Evolutionary conservation across 108 stramenopile species (phyloP).

Genomic region (Cyclotella kingstonii): DNA sequence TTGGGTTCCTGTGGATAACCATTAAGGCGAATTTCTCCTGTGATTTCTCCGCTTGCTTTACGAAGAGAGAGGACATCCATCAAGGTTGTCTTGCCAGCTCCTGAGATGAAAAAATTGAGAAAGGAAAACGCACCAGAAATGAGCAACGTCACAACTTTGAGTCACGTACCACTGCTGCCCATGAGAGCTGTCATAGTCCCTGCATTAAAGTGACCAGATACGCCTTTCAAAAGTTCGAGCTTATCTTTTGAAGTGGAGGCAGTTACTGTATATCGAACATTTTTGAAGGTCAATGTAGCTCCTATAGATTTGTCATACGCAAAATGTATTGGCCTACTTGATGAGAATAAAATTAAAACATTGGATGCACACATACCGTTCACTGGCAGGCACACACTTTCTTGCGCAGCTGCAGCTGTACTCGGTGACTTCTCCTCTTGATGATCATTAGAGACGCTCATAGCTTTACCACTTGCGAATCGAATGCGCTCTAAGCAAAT

Average conservation of each 20-base stretch:
- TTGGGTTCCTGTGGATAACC: slow-evolving; percentile 70
- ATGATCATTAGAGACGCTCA: slow-evolving; percentile 14
- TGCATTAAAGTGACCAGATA: slow-evolving; percentile 55
- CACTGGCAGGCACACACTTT: not conserved
- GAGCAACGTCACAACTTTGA: not conserved
- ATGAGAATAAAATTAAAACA: slow-evolving; percentile 22
- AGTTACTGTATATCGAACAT: slow-evolving; percentile 58
- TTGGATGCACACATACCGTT: not conserved
- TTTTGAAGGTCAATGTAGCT: slow-evolving; percentile 62
- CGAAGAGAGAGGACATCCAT: slow-evolving; percentile 84
- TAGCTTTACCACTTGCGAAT: slow-evolving; percentile 24
- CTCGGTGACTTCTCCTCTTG: slow-evolving; percentile 21
- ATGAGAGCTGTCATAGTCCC: slow-evolving; percentile 76
- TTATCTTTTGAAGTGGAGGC: slow-evolving; percentile 60
- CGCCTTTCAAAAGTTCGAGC: slow-evolving; percentile 57
- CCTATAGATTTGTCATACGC: slow-evolving; percentile 11
- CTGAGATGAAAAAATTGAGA: not conserved
- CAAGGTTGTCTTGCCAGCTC: slow-evolving; percentile 53
- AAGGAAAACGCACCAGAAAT: not conserved
- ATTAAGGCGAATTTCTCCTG: slow-evolving; percentile 80
- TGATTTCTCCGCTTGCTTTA: slow-evolving; percentile 73
- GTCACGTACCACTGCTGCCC: slow-evolving; percentile 24
- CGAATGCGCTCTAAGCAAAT: slow-evolving; percentile 14
- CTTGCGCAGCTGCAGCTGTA: not conserved
- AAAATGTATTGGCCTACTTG: not conserved